Percentiles rank a stretch among this genome's conserved stretches.
Evolutionary conservation across 164 flowering plant genomes (phyloP).

Genomic region (Vitis amurensis): DNA sequence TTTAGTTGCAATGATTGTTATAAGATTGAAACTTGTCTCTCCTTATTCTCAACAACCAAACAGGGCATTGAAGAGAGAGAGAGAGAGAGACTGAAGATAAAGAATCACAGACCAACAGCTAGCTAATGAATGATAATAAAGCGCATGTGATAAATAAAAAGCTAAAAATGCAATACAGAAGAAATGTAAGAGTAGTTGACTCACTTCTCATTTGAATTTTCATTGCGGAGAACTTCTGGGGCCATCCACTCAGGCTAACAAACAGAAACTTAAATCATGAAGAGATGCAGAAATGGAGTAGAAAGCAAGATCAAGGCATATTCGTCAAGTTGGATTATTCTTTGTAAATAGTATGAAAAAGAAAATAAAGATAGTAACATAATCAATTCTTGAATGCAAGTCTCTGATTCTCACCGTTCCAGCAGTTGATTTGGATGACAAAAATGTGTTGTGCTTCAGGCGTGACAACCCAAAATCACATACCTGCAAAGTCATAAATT

Average conservation of each 20-base stretch:
- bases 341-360: not conserved
- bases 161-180: not conserved
- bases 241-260: constrained; percentile 99
- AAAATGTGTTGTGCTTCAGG: constrained; percentile 89
- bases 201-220: constrained; percentile 96
- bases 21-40: too few species aligned
- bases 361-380: not conserved
- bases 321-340: too few species aligned
- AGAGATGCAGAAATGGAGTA: not conserved
- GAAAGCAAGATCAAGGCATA: not conserved
- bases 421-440: constrained; percentile 98
- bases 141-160: not conserved
- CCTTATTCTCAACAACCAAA: too few species aligned
- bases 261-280: constrained; percentile 10
- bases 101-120: too few species aligned
- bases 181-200: constrained; percentile 17
- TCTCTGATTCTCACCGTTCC: constrained; percentile 76
- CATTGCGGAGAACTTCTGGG: constrained; percentile 97
- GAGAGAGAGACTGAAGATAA: too few species aligned
- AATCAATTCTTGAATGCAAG: not conserved
- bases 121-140: too few species aligned
- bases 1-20: too few species aligned
- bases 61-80: too few species aligned
- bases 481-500: constrained; percentile 52
- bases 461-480: constrained; percentile 97